A percentile compares a stretch with the other conserved stretches of the same genome.
Evolutionary conservation across 441 rosid species (phyloP).

Genomic region (Pelargonium fulgidum): DNA sequence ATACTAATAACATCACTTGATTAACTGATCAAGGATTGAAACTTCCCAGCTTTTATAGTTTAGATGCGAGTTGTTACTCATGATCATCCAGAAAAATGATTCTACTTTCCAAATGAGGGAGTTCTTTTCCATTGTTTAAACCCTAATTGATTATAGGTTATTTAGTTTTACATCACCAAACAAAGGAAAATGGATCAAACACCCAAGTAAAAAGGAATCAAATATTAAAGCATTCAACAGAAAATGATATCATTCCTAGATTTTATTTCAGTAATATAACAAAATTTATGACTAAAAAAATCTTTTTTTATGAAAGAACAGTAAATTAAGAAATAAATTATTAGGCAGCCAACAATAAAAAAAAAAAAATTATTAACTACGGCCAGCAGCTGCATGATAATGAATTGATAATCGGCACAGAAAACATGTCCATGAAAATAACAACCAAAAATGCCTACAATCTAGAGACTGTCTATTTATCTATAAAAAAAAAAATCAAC

Average conservation of each 20-base stretch:
- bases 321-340: neutral
- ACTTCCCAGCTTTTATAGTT: too few species aligned
- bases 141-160: neutral
- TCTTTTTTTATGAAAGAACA: neutral
- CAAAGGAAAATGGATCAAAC: neutral
- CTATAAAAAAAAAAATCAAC: neutral
- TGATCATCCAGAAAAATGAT: neutral
- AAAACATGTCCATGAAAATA: neutral
- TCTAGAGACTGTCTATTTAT: neutral
- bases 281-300: neutral
- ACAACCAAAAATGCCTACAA: constrained; percentile 2
- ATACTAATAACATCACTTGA: too few species aligned
- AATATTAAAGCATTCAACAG: neutral
- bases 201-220: neutral
- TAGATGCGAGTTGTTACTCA: neutral
- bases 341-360: neutral
- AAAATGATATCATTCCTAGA: neutral
- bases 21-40: too few species aligned
- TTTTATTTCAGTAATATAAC: neutral
- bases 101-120: neutral
- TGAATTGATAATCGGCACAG: neutral
- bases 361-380: neutral
- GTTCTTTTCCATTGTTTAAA: neutral
- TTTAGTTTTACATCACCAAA: neutral
- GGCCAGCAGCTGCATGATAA: neutral